Percentiles rank a stretch among this genome's conserved stretches.
Evolutionary conservation across 2,329 filamentous ascomycete genomes (phyloP).

Genomic region (Alternaria sp.): DNA sequence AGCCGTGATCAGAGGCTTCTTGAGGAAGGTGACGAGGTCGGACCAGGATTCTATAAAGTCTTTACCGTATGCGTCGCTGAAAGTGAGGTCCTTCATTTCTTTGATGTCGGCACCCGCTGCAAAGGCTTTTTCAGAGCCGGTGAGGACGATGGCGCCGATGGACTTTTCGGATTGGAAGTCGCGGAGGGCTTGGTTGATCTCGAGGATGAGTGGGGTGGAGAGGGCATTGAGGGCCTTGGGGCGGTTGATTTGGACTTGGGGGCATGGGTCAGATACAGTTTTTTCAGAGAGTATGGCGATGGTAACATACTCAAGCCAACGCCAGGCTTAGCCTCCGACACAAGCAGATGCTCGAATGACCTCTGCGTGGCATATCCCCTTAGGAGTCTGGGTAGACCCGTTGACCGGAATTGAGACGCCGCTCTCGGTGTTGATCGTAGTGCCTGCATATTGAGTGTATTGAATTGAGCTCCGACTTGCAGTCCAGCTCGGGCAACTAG

Average conservation of each 20-base stretch:
- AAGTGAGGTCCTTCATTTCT: conserved; percentile 94
- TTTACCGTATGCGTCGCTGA: conserved; percentile 83
- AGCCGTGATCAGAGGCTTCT: conserved; percentile 93
- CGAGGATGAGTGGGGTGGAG: conserved; percentile 86
- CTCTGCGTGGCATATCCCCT: conserved; percentile 60
- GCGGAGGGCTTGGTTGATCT: conserved; percentile 66
- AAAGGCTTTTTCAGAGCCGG: conserved; percentile 85
- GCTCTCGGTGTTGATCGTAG: conserved; percentile 69
- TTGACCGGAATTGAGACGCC: conserved; percentile 66
- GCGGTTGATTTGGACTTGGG: conserved; percentile 85
- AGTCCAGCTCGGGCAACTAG: not conserved
- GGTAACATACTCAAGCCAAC: conserved; percentile 80
- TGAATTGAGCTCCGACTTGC: conserved; percentile 12
- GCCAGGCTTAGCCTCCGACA: conserved; percentile 84
- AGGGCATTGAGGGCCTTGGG: conserved; percentile 96
- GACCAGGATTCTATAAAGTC: conserved; percentile 98
- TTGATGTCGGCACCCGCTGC: conserved; percentile 93
- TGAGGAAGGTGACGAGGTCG: conserved; percentile 79
- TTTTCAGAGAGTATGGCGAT: not conserved
- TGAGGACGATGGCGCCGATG: conserved; percentile 68
- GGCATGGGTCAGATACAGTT: conserved; percentile 17
- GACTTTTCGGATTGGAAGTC: conserved; percentile 44
- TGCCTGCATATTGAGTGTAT: conserved; percentile 54
- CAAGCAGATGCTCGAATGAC: conserved; percentile 81
- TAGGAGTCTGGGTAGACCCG: conserved; percentile 65